phyloP scores from a whole-genome alignment of 2,329 filamentous ascomycete genomes.

The Zasmidium citrigriseum region DNA sequence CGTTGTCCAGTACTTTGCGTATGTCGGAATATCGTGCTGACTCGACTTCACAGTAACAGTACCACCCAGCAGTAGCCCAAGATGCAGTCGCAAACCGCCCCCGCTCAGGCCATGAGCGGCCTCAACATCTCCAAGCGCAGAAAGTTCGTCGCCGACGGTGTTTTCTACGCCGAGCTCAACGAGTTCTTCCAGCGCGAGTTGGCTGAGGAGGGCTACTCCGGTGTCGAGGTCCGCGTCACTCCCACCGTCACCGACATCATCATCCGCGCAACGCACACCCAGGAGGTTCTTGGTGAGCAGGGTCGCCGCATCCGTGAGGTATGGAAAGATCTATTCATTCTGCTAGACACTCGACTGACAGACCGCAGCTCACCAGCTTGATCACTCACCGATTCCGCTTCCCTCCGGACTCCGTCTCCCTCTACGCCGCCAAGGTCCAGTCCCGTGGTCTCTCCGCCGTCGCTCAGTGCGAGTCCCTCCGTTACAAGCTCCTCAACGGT shows the following conservation, averaged over 20 bases:
- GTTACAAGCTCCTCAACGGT: conserved; percentile 99
- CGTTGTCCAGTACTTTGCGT: no score
- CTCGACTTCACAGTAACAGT: background rate
- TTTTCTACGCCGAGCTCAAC: conserved; percentile 99
- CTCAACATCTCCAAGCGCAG: conserved; percentile 77
- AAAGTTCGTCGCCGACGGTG: conserved; percentile 79
- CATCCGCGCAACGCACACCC: conserved; percentile 99
- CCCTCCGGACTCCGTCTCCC: conserved; percentile 99
- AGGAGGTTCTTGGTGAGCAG: conserved; percentile 99
- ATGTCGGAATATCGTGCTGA: no score
- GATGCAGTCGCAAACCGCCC: conserved; percentile 23
- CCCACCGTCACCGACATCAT: conserved; percentile 99
- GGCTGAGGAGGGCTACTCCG: conserved; percentile 99
- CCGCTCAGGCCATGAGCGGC: conserved; percentile 31
- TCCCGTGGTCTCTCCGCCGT: conserved; percentile 99
- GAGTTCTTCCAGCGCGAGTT: conserved; percentile 99
- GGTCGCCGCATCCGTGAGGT: conserved; percentile 95
- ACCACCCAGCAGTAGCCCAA: conserved; percentile 18
- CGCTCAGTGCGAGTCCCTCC: conserved; percentile 99
- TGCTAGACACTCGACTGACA: conserved; percentile 10
- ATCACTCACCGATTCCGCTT: conserved; percentile 99
- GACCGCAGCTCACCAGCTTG: conserved; percentile 79
- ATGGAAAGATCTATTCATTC: background rate
- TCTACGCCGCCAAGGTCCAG: conserved; percentile 99
- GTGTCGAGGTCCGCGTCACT: conserved; percentile 99